These are phyloP conservation scores for Blastobotrys raffinosifermentans DNA, from an alignment of 1,139 yeast genomes.

Conservation along the genomic window DNA sequence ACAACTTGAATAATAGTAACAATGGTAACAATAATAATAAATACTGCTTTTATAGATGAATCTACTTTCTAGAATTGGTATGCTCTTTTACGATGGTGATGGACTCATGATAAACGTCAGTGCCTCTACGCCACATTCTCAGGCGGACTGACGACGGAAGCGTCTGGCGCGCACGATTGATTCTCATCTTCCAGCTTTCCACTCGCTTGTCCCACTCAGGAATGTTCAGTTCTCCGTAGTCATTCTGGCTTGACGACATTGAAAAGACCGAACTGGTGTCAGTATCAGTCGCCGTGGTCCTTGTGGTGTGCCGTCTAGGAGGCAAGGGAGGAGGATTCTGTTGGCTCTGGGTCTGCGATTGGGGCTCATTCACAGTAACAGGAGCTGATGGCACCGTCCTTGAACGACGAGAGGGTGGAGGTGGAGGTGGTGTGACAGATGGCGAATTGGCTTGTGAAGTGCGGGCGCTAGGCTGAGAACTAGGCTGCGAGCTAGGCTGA, in stretches of 20 bases:
- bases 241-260: slow-evolving; percentile 27
- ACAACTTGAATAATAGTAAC: no score
- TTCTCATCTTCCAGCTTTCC: slow-evolving; percentile 41
- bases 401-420: neutral
- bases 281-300: no score
- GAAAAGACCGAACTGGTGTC: slow-evolving; percentile 9
- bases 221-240: slow-evolving; percentile 22
- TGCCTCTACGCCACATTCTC: slow-evolving; percentile 34
- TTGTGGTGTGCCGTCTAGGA: slow-evolving; percentile 2
- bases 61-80: neutral
- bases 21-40: no score
- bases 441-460: neutral
- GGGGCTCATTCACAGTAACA: no score
- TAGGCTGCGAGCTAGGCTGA: slow-evolving; percentile 11
- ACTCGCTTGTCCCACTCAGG: slow-evolving; percentile 34
- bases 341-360: no score
- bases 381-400: no score
- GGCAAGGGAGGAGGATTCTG: slow-evolving; percentile 6
- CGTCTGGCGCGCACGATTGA: slow-evolving; percentile 31
- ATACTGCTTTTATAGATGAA: no score
- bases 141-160: slow-evolving; percentile 29
- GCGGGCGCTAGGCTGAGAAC: slow-evolving; percentile 9
- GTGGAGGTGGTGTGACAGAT: slow-evolving; percentile 1
- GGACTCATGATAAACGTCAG: slow-evolving; percentile 28
- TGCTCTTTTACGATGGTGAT: no score